Conservation (phyloP, 2,329 filamentous ascomycete genomes). For the Arthroderma uncinatum region DNA sequence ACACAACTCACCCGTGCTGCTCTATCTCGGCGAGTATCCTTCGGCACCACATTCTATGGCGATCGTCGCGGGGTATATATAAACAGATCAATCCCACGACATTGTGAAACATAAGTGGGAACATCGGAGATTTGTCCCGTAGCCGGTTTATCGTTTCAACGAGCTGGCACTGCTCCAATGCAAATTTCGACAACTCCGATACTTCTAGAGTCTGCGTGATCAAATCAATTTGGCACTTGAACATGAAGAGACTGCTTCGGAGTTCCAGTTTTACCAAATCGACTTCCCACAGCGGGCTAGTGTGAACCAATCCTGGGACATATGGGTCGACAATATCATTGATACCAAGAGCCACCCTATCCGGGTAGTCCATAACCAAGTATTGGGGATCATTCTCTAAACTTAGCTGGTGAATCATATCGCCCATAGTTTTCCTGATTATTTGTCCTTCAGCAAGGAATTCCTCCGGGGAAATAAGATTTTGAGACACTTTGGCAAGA, state of each 20-base stretch:
- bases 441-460: conserved; percentile 53
- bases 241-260: conserved; percentile 69
- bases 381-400: conserved; percentile 51
- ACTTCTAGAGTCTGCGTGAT: conserved; percentile 42
- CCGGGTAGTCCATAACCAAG: conserved; percentile 53
- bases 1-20: conserved; percentile 56
- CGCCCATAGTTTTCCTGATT: conserved; percentile 37
- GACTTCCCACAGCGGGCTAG: conserved; percentile 58
- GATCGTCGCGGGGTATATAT: conserved; percentile 65
- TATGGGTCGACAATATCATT: conserved; percentile 67
- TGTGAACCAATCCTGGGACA: conserved; percentile 56
- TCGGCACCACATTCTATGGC: conserved; percentile 67
- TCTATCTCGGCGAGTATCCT: conserved; percentile 70
- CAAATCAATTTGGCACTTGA: conserved; percentile 58
- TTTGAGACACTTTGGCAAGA: conserved; percentile 56
- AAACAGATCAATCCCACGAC: conserved; percentile 64
- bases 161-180: conserved; percentile 61
- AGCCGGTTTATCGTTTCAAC: conserved; percentile 69
- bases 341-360: conserved; percentile 41
- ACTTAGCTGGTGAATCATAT: conserved; percentile 44
- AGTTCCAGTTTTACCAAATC: conserved; percentile 69
- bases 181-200: conserved; percentile 49
- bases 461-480: conserved; percentile 51
- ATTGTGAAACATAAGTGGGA: conserved; percentile 61
- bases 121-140: conserved; percentile 58